These are phyloP conservation scores for Caryopteris hybrid DNA, from an alignment of 305 asterid species.

Conservation along the genomic window DNA sequence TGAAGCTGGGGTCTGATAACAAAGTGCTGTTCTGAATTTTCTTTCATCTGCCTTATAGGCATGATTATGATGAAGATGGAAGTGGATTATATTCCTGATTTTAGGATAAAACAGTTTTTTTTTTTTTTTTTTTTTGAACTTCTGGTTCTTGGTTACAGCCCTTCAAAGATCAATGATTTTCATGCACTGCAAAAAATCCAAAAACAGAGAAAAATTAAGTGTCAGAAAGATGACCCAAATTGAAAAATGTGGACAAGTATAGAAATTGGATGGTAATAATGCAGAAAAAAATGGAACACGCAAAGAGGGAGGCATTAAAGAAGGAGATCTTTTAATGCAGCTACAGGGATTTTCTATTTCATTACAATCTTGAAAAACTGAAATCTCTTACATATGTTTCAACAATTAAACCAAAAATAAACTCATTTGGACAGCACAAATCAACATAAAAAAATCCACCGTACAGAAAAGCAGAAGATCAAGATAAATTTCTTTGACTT, in stretches of 20 bases:
- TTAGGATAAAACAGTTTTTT: conserved; percentile 24
- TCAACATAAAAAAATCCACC: conserved; percentile 13
- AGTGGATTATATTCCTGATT: conserved; percentile 11
- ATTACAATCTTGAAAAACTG: conserved; percentile 24
- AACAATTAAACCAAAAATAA: conserved; percentile 43
- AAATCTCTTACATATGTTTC: conserved; percentile 27
- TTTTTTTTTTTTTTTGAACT: too few relatives aligned
- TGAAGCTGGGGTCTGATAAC: conserved; percentile 65
- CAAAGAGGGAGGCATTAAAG: conserved; percentile 39
- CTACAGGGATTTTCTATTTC: conserved; percentile 34
- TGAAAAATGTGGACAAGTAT: too few relatives aligned
- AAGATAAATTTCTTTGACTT: conserved; percentile 31
- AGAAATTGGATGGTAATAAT: conserved; percentile 38
- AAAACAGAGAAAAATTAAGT: conserved; percentile 31
- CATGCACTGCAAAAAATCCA: conserved; percentile 49
- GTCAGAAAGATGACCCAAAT: conserved; percentile 46
- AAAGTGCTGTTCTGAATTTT: conserved; percentile 60
- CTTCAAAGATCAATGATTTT: conserved; percentile 41
- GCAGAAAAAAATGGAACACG: conserved; percentile 45
- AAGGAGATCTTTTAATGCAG: conserved; percentile 33
- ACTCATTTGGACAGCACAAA: conserved; percentile 11
- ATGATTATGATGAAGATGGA: conserved; percentile 35
- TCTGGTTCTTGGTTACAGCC: conserved; percentile 24
- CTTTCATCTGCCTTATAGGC: conserved; percentile 89
- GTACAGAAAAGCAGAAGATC: conserved; percentile 15